Evolutionary conservation across 495 filamentous ascomycete species (phyloP).

Genomic region (Bacidia rubella): DNA sequence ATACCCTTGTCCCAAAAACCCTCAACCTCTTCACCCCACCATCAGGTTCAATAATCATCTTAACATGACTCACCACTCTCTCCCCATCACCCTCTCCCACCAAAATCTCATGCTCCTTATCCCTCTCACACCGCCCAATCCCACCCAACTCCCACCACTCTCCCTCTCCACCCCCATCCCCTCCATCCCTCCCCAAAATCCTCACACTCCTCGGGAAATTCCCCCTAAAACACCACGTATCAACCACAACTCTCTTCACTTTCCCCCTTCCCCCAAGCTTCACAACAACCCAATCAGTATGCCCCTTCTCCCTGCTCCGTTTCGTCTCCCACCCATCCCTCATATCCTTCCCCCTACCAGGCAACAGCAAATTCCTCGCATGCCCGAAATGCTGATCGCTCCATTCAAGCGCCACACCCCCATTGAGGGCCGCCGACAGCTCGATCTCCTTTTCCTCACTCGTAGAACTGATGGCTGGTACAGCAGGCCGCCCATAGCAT

Average conservation of each 20-base stretch:
- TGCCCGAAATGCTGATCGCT: constrained; percentile 82
- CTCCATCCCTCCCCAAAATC: constrained; percentile 45
- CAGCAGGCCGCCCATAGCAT: constrained; percentile 57
- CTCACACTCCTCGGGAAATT: constrained; percentile 75
- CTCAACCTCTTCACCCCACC: constrained; percentile 82
- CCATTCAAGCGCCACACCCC: constrained; percentile 59
- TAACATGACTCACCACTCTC: constrained; percentile 57
- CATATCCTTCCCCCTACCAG: constrained; percentile 81
- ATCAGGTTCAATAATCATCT: constrained; percentile 83
- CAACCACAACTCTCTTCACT: constrained; percentile 61
- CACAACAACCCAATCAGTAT: constrained; percentile 79
- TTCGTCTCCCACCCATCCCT: constrained; percentile 92
- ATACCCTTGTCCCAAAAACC: constrained; percentile 54
- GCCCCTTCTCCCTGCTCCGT: constrained; percentile 57
- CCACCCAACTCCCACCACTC: constrained; percentile 59
- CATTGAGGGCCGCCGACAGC: constrained; percentile 68
- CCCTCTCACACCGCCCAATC: constrained; percentile 57
- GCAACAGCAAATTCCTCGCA: constrained; percentile 69
- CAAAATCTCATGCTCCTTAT: constrained; percentile 66
- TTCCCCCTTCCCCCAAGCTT: constrained; percentile 58
- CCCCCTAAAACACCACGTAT: constrained; percentile 81
- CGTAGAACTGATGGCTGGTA: constrained; percentile 43
- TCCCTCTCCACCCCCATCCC: constrained; percentile 38
- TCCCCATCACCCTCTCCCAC: constrained; percentile 21
- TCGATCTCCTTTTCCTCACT: constrained; percentile 54